Evolutionary conservation across 176 grass and related monocot genomes (phyloP).

Genomic region (Guadua angustifolia): DNA sequence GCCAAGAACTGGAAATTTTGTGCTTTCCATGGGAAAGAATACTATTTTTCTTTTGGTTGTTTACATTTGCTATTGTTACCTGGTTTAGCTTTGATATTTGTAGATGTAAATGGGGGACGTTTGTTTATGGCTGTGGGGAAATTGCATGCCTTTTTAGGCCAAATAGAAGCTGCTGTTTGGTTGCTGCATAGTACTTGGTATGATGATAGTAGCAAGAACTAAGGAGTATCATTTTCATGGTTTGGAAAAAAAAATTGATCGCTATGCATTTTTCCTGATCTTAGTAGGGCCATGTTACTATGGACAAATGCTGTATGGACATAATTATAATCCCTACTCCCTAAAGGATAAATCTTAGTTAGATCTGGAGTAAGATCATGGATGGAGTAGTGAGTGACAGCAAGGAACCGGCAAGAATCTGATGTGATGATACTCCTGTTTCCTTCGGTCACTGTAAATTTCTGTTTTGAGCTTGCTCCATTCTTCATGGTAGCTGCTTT

Average conservation of each 20-base stretch:
- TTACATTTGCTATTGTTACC: neutral
- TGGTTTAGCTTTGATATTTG: neutral
- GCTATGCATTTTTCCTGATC: neutral
- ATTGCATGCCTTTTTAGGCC: neutral
- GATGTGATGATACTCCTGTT: constrained; percentile 9
- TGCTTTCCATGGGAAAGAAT: neutral
- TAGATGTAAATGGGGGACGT: neutral
- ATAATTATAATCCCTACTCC: neutral
- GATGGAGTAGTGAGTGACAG: neutral
- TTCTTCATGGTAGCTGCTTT: constrained; percentile 10
- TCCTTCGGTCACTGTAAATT: neutral
- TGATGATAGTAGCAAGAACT: neutral
- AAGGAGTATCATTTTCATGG: neutral
- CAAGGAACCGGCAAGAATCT: constrained; percentile 6
- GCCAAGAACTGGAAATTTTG: neutral
- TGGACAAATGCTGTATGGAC: neutral
- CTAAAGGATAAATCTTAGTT: neutral
- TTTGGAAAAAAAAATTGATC: neutral
- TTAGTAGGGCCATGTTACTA: neutral
- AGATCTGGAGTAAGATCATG: neutral
- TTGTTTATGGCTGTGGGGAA: neutral
- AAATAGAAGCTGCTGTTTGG: neutral
- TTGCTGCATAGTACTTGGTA: neutral
- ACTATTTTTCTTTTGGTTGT: neutral
- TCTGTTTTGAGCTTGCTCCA: neutral